Base-by-base conservation (phyloP, 306 rosid genomes). In the Oemleria cerasiformis region DNA sequence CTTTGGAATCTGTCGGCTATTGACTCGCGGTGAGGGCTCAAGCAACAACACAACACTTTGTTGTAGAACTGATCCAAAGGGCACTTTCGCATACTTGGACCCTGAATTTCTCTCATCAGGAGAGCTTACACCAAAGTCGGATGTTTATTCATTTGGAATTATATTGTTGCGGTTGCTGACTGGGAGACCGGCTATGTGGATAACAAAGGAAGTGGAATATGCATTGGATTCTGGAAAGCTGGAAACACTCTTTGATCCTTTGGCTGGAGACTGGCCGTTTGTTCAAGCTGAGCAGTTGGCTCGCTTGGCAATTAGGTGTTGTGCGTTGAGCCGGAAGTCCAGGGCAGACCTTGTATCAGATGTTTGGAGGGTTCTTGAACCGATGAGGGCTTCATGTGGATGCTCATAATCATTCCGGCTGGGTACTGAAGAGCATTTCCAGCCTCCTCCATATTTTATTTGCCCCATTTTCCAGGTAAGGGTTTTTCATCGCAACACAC, bases 231-330 rank as follows among this genome's bases (percentile, higher is more conserved):
- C 66, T 48, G 90, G 97, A 79, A 83, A 82, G 23, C 69, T 94
- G 63, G 66, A 81, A 64, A 73, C 75, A 20, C 55, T 89, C 54
- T 72, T 94, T 77, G 99, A 94, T 88, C 92, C 96, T 63, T 87
- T 86, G 78, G 97, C 92, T n/a, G 99, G 99, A 75, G 92, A 86
- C 23, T 91, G 97, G 99, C 97, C 97, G 19, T 67, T 89, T 74
- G 92, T 73, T 63, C 81, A 75, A 75, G 97, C 92, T 11, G 90
- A 85, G 63, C 83, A 85, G 74, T 78, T 91, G 75, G 74, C 81
- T 88, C 74, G 61, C 65, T 69, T 94, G 84, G 99, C 97, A 50
- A 70, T 94, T 64, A 82, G 92, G 76, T 94, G 99, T 51, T 86
- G 96, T 39, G 96, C 86, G 72, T 71, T 84, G 78, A 77, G 77